These are phyloP conservation scores for Suhomyces bribrorum DNA, from an alignment of 1,139 yeast species.

Conservation along the genomic window DNA sequence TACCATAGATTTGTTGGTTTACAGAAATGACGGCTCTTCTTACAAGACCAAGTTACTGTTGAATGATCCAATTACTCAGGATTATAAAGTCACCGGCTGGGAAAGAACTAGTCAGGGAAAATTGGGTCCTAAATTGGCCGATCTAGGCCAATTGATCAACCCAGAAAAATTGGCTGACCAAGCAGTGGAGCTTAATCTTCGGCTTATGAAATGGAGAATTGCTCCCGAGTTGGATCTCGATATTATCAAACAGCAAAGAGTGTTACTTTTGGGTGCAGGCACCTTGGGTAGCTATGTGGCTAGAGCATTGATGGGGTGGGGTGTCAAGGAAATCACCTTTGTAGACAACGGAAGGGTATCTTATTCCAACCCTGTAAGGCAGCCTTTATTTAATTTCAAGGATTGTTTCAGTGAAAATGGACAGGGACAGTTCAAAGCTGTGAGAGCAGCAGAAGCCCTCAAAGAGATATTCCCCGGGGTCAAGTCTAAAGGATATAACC, in stretches of 20 bases:
- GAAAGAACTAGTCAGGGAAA: conserved; percentile 76
- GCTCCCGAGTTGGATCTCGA: conserved; percentile 81
- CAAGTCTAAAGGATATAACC: conserved; percentile 54
- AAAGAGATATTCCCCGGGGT: conserved; percentile 78
- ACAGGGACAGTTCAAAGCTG: conserved; percentile 70
- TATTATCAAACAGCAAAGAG: conserved; percentile 55
- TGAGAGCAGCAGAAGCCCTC: conserved; percentile 71
- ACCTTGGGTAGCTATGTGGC: conserved; percentile 93
- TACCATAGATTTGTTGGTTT: conserved; percentile 40
- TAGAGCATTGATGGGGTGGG: conserved; percentile 90
- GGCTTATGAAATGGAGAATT: conserved; percentile 95
- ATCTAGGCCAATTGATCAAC: conserved; percentile 75
- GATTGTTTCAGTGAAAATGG: conserved; percentile 68
- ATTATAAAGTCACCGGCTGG: conserved; percentile 74
- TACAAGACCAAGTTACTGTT: conserved; percentile 23
- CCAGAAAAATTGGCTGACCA: conserved; percentile 84
- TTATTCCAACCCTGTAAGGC: conserved; percentile 93
- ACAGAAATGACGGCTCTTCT: conserved; percentile 31
- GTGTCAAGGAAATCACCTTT: conserved; percentile 78
- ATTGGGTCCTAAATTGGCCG: conserved; percentile 79
- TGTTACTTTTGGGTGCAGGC: conserved; percentile 90
- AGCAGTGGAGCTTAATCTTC: conserved; percentile 86
- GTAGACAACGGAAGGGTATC: conserved; percentile 90
- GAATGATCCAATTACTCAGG: conserved; percentile 10
- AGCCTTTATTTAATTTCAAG: conserved; percentile 74